Evolutionary conservation across 352 stramenopile species (phyloP).

Genomic region (Chrysophaeum taylorii): DNA sequence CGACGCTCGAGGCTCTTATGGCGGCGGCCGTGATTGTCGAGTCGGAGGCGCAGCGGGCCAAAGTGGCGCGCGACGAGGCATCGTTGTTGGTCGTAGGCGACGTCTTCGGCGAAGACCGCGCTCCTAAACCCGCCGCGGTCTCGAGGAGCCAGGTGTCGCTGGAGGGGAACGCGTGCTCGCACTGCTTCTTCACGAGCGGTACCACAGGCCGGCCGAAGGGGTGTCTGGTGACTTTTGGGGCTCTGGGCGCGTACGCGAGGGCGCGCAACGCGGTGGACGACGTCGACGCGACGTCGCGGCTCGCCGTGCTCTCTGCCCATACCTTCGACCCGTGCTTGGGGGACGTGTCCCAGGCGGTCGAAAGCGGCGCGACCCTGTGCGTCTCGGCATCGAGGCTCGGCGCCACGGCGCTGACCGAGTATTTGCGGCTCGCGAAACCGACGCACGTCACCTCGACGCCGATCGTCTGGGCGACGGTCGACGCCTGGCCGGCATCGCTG

Average conservation of each 20-base stretch:
- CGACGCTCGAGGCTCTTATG: too few relatives aligned
- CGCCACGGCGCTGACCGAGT: not conserved
- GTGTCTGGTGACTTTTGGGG: conserved; percentile 10
- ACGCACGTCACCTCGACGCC: conserved; percentile 24
- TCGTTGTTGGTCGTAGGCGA: too few relatives aligned
- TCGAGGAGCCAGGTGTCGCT: too few relatives aligned
- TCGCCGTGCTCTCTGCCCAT: conserved; percentile 15
- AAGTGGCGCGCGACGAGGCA: too few relatives aligned
- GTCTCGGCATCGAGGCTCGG: not conserved
- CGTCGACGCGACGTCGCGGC: not conserved
- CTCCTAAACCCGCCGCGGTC: too few relatives aligned
- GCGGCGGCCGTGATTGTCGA: too few relatives aligned
- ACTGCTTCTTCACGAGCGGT: conserved; percentile 26
- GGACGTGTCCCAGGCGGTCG: conserved; percentile 5
- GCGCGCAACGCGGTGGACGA: not conserved
- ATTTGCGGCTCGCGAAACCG: not conserved
- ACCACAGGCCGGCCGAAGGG: conserved; percentile 20
- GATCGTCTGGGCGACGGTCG: not conserved
- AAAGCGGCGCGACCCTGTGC: conserved; percentile 4
- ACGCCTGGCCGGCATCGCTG: not conserved
- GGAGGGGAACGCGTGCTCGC: too few relatives aligned
- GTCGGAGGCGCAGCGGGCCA: too few relatives aligned
- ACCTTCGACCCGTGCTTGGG: conserved; percentile 24
- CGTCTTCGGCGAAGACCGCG: too few relatives aligned
- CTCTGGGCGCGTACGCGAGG: conserved; percentile 2